Conservation (phyloP, 83 land plant species). For the Picea mariana region DNA sequence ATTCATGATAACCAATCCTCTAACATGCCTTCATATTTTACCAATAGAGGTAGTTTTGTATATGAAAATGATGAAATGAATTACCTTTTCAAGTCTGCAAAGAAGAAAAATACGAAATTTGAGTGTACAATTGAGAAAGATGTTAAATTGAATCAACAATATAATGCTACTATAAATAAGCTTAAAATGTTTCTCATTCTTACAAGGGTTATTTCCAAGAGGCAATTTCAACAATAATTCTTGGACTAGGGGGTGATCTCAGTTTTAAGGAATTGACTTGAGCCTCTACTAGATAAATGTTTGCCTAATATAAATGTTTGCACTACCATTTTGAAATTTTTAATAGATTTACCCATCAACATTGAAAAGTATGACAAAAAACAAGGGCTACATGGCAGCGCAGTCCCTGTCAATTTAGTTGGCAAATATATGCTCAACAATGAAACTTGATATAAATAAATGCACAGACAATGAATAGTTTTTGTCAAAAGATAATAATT, state of each 20-base stretch:
- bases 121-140: conserved; percentile 92
- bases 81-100: conserved; percentile 66
- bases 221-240: conserved; percentile 93
- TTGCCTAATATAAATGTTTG: conserved; percentile 93
- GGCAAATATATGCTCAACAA: no score
- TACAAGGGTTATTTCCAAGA: conserved; percentile 74
- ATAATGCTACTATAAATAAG: conserved; percentile 92
- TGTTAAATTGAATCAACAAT: conserved; percentile 80
- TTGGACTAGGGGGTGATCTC: conserved; percentile 91
- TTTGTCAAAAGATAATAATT: no score
- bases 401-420: no score
- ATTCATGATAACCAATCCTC: no score
- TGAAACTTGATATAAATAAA: no score
- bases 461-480: no score
- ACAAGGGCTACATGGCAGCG: not conserved
- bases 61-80: conserved; percentile 77
- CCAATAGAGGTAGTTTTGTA: no score
- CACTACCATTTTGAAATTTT: conserved; percentile 70
- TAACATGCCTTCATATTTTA: no score
- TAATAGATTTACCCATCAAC: conserved; percentile 91
- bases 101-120: conserved; percentile 75
- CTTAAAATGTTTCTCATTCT: conserved; percentile 71
- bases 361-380: conserved; percentile 77
- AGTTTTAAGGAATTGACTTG: conserved; percentile 90
- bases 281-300: conserved; percentile 97